Conservation (phyloP, 352 stramenopile genomes). For the Phytopythium kandeliae region DNA sequence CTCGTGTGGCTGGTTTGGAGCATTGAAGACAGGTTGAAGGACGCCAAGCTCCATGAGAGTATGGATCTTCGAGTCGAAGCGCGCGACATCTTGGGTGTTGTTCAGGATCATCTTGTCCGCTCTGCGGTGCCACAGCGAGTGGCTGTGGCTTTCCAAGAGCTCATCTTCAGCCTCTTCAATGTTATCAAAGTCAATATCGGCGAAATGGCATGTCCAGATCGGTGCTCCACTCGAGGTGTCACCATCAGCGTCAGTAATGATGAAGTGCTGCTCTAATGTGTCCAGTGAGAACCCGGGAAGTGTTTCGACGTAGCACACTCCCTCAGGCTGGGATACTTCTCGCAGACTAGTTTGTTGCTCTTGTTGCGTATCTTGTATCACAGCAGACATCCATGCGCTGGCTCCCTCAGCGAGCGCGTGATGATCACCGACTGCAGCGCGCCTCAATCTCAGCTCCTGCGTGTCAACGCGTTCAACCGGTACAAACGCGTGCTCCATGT, state of each 20-base stretch:
- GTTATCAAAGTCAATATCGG: conserved; percentile 53
- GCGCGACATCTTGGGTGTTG: conserved; percentile 11
- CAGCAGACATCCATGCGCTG: conserved; percentile 55
- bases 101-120: conserved; percentile 10
- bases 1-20: conserved; percentile 10
- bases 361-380: no score
- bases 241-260: background rate
- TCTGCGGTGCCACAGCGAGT: conserved; percentile 10
- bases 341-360: no score
- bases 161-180: conserved; percentile 23
- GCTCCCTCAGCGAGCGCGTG: conserved; percentile 53
- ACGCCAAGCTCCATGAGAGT: conserved; percentile 4
- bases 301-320: conserved; percentile 19
- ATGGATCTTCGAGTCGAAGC: conserved; percentile 12
- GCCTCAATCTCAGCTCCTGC: conserved; percentile 24
- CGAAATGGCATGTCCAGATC: conserved; percentile 26
- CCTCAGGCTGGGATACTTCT: no score
- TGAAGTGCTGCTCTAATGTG: conserved; percentile 16
- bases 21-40: background rate
- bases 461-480: conserved; percentile 28
- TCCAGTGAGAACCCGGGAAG: conserved; percentile 18
- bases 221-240: conserved; percentile 8
- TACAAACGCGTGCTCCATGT: conserved; percentile 53
- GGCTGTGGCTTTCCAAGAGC: background rate
- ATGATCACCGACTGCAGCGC: conserved; percentile 44